Evolutionary conservation across 1,284 basidiomycete genomes (phyloP), one percentile per base, ranked within the genome.

Genomic region (Coniferiporia weirii): DNA sequence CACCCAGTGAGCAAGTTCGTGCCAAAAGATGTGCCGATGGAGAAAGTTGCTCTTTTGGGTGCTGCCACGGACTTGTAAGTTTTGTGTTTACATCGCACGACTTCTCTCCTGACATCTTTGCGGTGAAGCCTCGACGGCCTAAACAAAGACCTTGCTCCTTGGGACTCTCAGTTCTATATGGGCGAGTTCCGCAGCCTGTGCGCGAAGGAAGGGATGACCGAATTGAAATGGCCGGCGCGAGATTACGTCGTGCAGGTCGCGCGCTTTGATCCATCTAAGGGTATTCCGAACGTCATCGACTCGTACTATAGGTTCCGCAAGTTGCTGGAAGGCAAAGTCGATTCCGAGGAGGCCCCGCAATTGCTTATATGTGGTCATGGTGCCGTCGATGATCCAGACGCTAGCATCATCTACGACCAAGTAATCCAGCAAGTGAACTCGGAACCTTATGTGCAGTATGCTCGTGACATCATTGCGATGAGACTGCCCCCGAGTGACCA

Each of bases 1-100:
- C 92, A 95, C 69, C 92, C 92, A n/a, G 91, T 95, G 66, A 89
- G 80, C 76, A 90, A 90, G 72, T 95, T 95, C 68, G 91, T 95
- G 10, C 93, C 92, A 9, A 83, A 81, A 63, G 85, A 88, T 66
- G 91, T 94, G 7, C 86, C 86, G n/a, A 73, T 76, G 15, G 78
- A 85, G 69, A 89, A 83, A 66, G 72, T 91, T 51, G 73, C 82
- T 44, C 78, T 91, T 40, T 75, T 91, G 47, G 87, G 88, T 66
- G 89, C 89, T 66, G 85, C 89, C 17, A 91, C 89, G 50, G 89
- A 91, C 70, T 90, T 86, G 88, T 88, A 64, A 56, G 80, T 73
- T 61, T 58, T 19, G 13, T 48, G 40, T 34, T 40, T 12, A 44
- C 5, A 35, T 59, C 52, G 47, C 15, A 48, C 54, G 15, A 56